Conservation (phyloP, 306 rosid genomes). For the Dicorynia guianensis region DNA sequence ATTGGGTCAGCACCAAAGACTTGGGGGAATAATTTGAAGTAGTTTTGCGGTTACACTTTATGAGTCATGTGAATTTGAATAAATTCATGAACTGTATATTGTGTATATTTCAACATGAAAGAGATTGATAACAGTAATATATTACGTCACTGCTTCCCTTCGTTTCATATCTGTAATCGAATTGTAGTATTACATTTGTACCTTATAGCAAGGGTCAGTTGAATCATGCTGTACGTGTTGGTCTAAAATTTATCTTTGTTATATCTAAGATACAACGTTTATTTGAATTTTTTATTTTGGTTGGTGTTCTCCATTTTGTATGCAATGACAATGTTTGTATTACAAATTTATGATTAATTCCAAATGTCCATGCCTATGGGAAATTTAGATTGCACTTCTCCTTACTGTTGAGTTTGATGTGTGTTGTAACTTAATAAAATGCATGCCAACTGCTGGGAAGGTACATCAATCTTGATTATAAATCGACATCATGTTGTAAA, state of each 20-base stretch:
- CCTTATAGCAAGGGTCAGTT: constrained; percentile 15
- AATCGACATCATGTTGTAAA: constrained; percentile 11
- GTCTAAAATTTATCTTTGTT: neutral
- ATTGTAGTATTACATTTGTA: neutral
- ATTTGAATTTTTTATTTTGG: neutral
- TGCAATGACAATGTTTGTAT: constrained; percentile 18
- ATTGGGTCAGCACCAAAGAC: neutral
- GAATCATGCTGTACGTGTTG: neutral
- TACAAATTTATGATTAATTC: neutral
- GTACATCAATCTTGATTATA: constrained; percentile 18
- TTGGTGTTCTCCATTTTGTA: neutral
- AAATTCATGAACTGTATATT: constrained; percentile 6
- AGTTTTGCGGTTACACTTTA: neutral
- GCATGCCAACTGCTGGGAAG: constrained; percentile 22
- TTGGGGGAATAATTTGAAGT: neutral
- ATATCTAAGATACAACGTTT: neutral
- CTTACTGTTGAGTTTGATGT: constrained; percentile 30
- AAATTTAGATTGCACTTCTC: constrained; percentile 25
- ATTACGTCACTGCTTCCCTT: neutral
- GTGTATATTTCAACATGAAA: constrained; percentile 17
- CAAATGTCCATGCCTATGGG: constrained; percentile 9
- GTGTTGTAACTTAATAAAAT: constrained; percentile 12
- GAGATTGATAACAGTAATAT: constrained; percentile 10
- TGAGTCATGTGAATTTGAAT: neutral
- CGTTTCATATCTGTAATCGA: neutral